Conservation (phyloP, 805 yeast species). For the Sugiyamaella floridensis region DNA sequence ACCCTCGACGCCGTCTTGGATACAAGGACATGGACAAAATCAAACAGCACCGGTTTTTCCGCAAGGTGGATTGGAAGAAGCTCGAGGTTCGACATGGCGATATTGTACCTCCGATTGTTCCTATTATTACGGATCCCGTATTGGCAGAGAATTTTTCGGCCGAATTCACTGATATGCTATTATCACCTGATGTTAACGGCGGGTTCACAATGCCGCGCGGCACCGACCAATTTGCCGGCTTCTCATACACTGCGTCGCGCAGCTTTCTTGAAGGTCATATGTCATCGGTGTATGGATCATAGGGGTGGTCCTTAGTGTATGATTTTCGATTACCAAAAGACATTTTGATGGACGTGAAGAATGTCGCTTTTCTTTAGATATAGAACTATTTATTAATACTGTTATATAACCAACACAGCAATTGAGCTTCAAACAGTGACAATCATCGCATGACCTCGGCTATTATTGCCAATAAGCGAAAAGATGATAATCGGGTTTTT, state of each 20-base stretch:
- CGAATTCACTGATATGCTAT: conserved; percentile 64
- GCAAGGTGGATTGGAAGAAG: conserved; percentile 64
- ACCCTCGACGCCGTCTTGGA: conserved; percentile 59
- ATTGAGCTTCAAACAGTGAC: too few relatives aligned
- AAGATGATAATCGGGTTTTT: too few relatives aligned
- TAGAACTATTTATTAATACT: too few relatives aligned
- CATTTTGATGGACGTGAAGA: too few relatives aligned
- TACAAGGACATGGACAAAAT: conserved; percentile 47
- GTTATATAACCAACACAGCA: too few relatives aligned
- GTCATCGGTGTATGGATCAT: background rate
- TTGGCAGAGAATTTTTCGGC: conserved; percentile 79
- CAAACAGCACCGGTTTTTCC: conserved; percentile 64
- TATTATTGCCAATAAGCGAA: too few relatives aligned
- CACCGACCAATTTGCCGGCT: conserved; percentile 25
- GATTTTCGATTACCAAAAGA: too few relatives aligned
- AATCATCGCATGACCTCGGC: too few relatives aligned
- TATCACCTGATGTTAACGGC: conserved; percentile 26
- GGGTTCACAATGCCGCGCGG: conserved; percentile 12
- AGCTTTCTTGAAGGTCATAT: conserved; percentile 28
- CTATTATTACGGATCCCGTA: conserved; percentile 71
- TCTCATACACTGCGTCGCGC: conserved; percentile 34
- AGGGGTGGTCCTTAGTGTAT: too few relatives aligned
- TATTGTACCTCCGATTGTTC: conserved; percentile 70
- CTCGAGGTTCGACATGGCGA: conserved; percentile 44
- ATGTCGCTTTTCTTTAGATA: too few relatives aligned